Evolutionary conservation across 768 basidiomycete genomes (phyloP), one percentile per base, ranked within the genome.

Genomic region (Naematelia encephala): DNA sequence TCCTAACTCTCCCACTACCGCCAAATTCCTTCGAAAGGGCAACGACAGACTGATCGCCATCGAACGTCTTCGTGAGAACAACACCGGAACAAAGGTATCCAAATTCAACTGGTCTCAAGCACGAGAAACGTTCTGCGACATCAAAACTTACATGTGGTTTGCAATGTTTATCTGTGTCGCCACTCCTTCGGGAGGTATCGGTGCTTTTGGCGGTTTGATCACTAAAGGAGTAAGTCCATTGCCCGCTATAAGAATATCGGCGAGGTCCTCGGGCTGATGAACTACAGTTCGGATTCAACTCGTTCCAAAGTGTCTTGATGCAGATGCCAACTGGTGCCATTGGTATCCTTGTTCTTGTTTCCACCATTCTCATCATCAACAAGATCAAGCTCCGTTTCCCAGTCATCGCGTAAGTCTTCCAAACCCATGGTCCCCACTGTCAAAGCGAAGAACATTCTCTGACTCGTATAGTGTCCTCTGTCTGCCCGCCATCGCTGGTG

Each of bases 41-140:
- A 63, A 76, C 56, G 70, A 76, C 59, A 29, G 71, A 28, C 48
- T 71, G 16, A 76, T 76, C 62, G 74, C 74, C 44, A 57, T 75
- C 51, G 74, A 75, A 47, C 66, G 74, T 51, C 56, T 75, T 23
- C 64, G 61, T 54, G 71, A 69, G 60, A 75, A 75, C 64, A 73
- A 73, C 66, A 73, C 71, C 21, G 74, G 72, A 60, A 73, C 68
- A 49, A 71, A 71, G 51, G 48, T 60, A 2, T 63, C 57, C 53
- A 61, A 59, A 19, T 75, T 62, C 61, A 68, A 73, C 51, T 72
- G 71, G 73, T 43, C 54, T 27, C 73, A 75, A 8, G 57, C 71
- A 52, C 56, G 62, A 62, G 73, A 75, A 60, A 67, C 67, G 22
- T 71, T 69, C 61, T 50, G 27, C 21, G 73, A 75, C 62, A 62